Evolutionary conservation across 345 rosid species (phyloP).

Genomic region (Mercurialis annua): DNA sequence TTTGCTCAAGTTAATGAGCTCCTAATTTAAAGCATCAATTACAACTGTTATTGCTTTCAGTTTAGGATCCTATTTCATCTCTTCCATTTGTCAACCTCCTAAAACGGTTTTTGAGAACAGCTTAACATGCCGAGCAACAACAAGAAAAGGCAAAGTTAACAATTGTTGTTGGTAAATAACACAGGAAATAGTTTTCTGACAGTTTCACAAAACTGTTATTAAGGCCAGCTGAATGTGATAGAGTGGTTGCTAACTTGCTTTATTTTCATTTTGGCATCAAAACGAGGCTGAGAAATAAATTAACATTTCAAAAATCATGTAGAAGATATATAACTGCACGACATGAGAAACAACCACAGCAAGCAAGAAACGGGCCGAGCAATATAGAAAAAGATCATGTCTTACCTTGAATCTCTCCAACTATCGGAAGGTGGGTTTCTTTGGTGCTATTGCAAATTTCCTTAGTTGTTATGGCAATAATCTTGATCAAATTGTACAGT

Average conservation of each 20-base stretch:
- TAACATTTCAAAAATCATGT: neutral
- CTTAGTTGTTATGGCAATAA: constrained; percentile 52
- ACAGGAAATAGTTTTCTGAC: neutral
- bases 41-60: neutral
- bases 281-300: neutral
- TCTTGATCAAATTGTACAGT: constrained; percentile 82
- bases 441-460: constrained; percentile 58
- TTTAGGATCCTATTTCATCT: neutral
- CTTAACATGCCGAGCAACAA: neutral
- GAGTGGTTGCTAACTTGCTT: too few species aligned
- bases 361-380: neutral
- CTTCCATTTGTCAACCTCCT: neutral
- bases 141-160: neutral
- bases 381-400: neutral
- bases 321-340: neutral
- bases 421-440: constrained; percentile 49
- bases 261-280: neutral
- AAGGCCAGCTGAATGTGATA: neutral
- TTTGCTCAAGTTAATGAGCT: neutral
- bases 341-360: neutral
- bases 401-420: constrained; percentile 55
- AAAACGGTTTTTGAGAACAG: neutral
- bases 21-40: neutral
- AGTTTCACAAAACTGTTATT: neutral
- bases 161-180: neutral